phyloP scores from a whole-genome alignment of 164 flowering plant species.

The Sextonia rubra region DNA sequence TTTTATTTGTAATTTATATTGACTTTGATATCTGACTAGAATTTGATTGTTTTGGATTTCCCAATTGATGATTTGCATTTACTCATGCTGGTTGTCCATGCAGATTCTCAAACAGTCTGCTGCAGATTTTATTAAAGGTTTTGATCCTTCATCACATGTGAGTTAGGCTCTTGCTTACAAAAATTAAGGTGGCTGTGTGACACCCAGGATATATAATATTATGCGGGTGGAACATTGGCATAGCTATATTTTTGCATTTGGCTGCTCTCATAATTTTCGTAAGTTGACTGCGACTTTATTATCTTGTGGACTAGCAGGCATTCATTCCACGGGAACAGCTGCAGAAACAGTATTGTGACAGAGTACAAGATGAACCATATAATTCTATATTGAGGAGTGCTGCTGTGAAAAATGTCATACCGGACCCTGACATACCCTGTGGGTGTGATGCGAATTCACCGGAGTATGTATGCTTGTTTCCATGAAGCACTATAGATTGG shows the following conservation, averaged over 20 bases:
- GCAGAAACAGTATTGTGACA: conserved; percentile 58
- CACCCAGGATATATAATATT: neutral
- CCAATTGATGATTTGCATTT: neutral
- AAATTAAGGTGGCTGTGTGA: neutral
- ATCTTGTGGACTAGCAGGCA: conserved; percentile 30
- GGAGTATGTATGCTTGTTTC: conserved; percentile 50
- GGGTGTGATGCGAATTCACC: conserved; percentile 65
- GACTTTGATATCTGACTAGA: neutral
- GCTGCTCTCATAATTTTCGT: neutral
- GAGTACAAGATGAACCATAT: conserved; percentile 40
- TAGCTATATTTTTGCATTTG: no score
- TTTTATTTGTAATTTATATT: neutral
- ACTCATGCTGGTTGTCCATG: neutral
- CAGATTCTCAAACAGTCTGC: conserved; percentile 75
- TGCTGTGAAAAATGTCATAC: conserved; percentile 51
- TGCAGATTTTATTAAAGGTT: conserved; percentile 52
- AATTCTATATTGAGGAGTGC: conserved; percentile 38
- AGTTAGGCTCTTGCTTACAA: conserved; percentile 26
- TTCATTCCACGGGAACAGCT: conserved; percentile 57
- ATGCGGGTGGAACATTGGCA: neutral
- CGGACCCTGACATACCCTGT: conserved; percentile 82
- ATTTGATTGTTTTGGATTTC: conserved; percentile 1
- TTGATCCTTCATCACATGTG: conserved; percentile 76
- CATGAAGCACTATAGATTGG: neutral
- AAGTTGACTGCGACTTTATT: neutral